Base-by-base conservation (phyloP, 129 eudicot genomes). In the Tagetes patula region DNA sequence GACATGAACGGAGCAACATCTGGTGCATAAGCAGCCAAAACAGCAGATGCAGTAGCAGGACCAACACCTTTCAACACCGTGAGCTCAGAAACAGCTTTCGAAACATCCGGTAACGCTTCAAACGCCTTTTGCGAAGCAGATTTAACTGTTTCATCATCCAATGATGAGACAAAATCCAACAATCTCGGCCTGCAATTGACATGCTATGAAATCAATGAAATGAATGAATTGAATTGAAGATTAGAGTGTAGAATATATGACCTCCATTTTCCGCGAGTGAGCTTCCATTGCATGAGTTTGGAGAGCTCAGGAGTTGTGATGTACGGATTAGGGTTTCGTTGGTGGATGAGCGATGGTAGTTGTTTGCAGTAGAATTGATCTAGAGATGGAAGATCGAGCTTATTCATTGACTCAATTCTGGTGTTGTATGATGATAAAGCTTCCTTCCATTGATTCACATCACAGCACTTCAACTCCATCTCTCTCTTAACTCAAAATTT, bases 31-130 rank as follows among this genome's bases (percentile, higher is more conserved):
- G 90, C 95, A 27, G 98, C 98, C 32, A 92, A 87, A 52, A 92
- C 79, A 39, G 98, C 96, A 48, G 98, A 92, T 5, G 98, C 98
- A 43, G 96, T 89, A 31, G 96, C 96, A 53, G 98, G 96, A 30
- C 98, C 98, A 50, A 92, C 92, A 0, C 98, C 98, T 60, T 92
- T 92, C 76, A 92, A 62, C 6, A 84, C 88, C 1, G 96, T 81
- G 6, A 92, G 86, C 82, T 80, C 95, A 1, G 78, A 72, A 65
- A 87, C 77, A 13, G 96, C 96, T 53, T 85, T 83, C 3, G 87
- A 73, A 13, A 92, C 50, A 61, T 89, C 91, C 30, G 96, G 95
- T 37, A 89, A 70, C 0, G 88, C 72, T 72, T 69, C 54, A 63
- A 92, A 89, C 33, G 92, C 95, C 81, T 85, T 87, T 64, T 71